These are phyloP conservation scores for Solanum microdontum DNA, from an alignment of 257 asterid species.

Conservation along the genomic window DNA sequence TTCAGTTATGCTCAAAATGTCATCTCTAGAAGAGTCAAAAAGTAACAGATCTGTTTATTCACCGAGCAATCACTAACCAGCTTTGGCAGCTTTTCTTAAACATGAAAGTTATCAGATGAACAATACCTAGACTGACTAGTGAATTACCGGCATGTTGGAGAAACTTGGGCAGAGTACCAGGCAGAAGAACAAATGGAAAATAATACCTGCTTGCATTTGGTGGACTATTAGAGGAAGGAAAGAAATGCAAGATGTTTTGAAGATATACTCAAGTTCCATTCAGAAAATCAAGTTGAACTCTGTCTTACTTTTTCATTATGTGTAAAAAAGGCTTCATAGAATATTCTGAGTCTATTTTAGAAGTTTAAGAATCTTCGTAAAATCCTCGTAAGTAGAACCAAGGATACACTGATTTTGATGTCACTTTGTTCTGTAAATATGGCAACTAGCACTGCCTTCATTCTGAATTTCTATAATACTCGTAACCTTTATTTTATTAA, in stretches of 20 bases:
- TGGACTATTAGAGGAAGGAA: background rate
- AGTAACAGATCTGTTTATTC: background rate
- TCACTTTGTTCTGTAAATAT: background rate
- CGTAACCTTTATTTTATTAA: background rate
- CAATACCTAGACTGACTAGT: background rate
- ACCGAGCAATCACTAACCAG: background rate
- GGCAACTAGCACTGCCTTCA: background rate
- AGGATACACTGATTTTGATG: background rate
- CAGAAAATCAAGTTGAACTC: background rate
- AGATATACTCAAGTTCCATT: background rate
- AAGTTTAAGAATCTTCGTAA: background rate
- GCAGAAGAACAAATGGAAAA: background rate
- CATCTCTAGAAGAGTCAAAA: background rate
- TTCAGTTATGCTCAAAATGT: background rate
- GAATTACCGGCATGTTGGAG: background rate
- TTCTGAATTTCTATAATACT: background rate
- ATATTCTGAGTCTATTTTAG: background rate
- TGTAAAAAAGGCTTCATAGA: background rate
- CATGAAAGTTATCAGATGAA: background rate
- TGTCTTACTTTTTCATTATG: background rate
- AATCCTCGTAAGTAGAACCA: background rate
- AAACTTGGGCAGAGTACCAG: background rate
- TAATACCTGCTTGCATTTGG: background rate
- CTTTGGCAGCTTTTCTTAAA: background rate
- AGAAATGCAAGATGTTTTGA: background rate